A percentile compares a stretch with the other conserved stretches of the same genome.
Conservation (phyloP, 2,329 filamentous ascomycete genomes). For the Gremmenia infestans region DNA sequence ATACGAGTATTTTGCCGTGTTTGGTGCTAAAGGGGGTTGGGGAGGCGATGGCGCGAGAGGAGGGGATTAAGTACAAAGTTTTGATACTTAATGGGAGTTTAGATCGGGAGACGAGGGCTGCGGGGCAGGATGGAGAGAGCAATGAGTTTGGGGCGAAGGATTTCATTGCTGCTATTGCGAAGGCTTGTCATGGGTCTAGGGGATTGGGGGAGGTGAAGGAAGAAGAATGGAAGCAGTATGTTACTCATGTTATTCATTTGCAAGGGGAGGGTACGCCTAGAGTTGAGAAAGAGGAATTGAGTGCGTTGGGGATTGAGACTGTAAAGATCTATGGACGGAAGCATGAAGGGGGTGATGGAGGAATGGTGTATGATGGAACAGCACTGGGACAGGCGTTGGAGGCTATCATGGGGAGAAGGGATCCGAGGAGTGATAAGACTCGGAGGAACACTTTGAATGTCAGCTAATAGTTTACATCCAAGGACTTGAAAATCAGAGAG, state of each 20-base stretch:
- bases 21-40: constrained; percentile 75
- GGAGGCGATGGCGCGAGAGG: constrained; percentile 47
- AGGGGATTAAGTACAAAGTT: constrained; percentile 52
- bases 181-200: constrained; percentile 48
- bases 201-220: constrained; percentile 21
- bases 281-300: constrained; percentile 63
- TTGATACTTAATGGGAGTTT: constrained; percentile 72
- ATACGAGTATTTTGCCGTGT: constrained; percentile 82
- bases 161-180: constrained; percentile 75
- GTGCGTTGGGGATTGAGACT: constrained; percentile 66
- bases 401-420: constrained; percentile 65
- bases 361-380: constrained; percentile 68
- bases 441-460: constrained; percentile 53
- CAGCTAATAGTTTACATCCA: not conserved
- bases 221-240: constrained; percentile 59
- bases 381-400: constrained; percentile 72
- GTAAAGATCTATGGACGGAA: constrained; percentile 71
- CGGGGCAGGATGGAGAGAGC: constrained; percentile 26
- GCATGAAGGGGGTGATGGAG: constrained; percentile 41
- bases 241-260: constrained; percentile 80
- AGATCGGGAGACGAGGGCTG: constrained; percentile 82
- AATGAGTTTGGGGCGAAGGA: constrained; percentile 68
- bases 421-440: constrained; percentile 45
- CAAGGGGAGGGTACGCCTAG: constrained; percentile 64
- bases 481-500: not conserved